Evolutionary conservation across 768 basidiomycete species (phyloP).

Genomic region (Thelephora ganbajun): DNA sequence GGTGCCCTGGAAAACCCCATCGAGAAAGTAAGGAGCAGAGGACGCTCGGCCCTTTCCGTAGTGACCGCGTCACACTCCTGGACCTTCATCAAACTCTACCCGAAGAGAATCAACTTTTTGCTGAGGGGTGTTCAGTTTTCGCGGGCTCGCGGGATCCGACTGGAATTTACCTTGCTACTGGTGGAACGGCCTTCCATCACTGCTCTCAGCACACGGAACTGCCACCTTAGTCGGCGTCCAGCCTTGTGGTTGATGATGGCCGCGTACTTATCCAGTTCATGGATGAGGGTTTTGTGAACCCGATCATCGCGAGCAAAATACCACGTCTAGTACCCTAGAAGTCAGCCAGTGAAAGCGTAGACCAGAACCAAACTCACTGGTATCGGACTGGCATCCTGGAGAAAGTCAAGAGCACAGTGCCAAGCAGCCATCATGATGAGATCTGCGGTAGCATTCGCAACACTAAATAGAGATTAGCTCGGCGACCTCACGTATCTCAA

Average conservation of each 20-base stretch:
- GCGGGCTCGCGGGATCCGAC: not conserved
- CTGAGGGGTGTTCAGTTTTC: slow-evolving; percentile 15
- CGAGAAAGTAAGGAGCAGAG: not conserved
- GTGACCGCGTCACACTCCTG: slow-evolving; percentile 25
- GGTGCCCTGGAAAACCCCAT: not conserved
- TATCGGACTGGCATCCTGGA: slow-evolving; percentile 47
- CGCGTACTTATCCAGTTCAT: slow-evolving; percentile 23
- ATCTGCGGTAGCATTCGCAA: slow-evolving; percentile 85
- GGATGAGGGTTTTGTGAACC: slow-evolving; percentile 54
- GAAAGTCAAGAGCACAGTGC: slow-evolving; percentile 41
- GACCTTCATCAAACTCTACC: slow-evolving; percentile 50
- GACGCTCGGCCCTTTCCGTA: too few relatives aligned
- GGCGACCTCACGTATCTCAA: not conserved
- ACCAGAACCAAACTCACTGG: slow-evolving; percentile 36
- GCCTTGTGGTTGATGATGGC: slow-evolving; percentile 32
- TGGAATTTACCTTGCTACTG: slow-evolving; percentile 39
- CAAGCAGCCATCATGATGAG: slow-evolving; percentile 73
- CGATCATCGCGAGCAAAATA: slow-evolving; percentile 92
- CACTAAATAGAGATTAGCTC: slow-evolving; percentile 23
- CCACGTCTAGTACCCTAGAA: slow-evolving; percentile 40
- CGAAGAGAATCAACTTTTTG: slow-evolving; percentile 51
- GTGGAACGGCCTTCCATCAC: slow-evolving; percentile 53
- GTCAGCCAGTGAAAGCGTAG: not conserved
- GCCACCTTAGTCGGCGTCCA: slow-evolving; percentile 52
- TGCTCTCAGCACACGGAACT: slow-evolving; percentile 47